Conservation (phyloP, 139 green algal genomes). For the Chlorella ohadii region DNA sequence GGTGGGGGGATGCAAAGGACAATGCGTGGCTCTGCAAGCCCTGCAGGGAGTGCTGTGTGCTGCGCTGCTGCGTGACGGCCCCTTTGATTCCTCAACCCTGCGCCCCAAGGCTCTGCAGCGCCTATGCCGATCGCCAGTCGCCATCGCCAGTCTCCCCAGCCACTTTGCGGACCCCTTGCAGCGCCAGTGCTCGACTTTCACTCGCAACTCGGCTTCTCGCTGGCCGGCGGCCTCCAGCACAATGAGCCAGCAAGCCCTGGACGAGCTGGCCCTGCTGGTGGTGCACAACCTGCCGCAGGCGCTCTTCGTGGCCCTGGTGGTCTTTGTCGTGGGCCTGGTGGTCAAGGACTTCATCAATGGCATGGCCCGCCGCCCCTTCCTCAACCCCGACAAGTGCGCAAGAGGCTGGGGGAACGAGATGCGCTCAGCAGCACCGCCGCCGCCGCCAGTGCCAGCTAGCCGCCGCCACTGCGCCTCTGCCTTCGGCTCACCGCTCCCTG, state of each 20-base stretch:
- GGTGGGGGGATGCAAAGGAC: background rate
- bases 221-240: background rate
- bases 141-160: background rate
- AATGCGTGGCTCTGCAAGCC: background rate
- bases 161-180: background rate
- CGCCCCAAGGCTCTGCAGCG: too few relatives aligned
- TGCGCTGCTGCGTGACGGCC: too few relatives aligned
- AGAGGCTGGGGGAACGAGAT: too few relatives aligned
- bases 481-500: too few relatives aligned
- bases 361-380: constrained; percentile 42
- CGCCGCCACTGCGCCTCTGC: too few relatives aligned
- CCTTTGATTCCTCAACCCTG: too few relatives aligned
- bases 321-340: constrained; percentile 33
- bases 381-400: constrained; percentile 47
- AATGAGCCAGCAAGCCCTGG: background rate
- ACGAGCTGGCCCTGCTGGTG: constrained; percentile 20
- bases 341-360: constrained; percentile 44
- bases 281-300: constrained; percentile 29
- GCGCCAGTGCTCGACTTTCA: background rate
- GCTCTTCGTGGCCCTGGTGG: constrained; percentile 38
- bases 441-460: too few relatives aligned
- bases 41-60: background rate
- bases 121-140: too few relatives aligned
- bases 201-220: background rate
- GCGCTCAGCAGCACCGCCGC: too few relatives aligned